phyloP scores from a whole-genome alignment of 805 yeast species.

The Wickerhamomyces silvicola region DNA sequence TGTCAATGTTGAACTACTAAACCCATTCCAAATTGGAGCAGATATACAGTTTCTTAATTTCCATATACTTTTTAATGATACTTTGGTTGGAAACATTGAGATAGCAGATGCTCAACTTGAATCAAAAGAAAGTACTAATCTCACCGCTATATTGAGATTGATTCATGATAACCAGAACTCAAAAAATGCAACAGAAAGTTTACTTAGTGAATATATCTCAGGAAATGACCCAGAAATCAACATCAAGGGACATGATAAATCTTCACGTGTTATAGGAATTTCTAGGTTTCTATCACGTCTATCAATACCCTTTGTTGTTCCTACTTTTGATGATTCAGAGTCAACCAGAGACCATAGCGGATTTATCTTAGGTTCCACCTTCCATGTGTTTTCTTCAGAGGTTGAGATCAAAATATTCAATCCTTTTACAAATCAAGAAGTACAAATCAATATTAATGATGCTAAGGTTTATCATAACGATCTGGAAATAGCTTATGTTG shows the following conservation, averaged over 20 bases:
- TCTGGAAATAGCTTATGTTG: constrained; percentile 38
- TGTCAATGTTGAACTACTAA: constrained; percentile 26
- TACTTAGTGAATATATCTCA: constrained; percentile 34
- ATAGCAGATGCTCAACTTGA: constrained; percentile 20
- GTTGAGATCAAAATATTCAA: constrained; percentile 48
- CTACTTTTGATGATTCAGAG: constrained; percentile 17
- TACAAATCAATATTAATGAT: constrained; percentile 33
- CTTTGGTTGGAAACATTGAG: constrained; percentile 28
- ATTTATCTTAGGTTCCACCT: constrained; percentile 42
- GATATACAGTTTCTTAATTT: constrained; percentile 22
- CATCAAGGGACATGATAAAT: constrained; percentile 23
- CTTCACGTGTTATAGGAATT: constrained; percentile 16
- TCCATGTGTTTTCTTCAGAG: constrained; percentile 50
- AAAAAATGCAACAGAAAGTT: constrained; percentile 22
- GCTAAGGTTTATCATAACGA: constrained; percentile 46
- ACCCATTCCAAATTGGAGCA: constrained; percentile 27
- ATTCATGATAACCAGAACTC: constrained; percentile 11
- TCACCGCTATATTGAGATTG: constrained; percentile 12
- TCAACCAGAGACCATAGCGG: constrained; percentile 22
- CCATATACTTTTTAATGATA: constrained; percentile 26
- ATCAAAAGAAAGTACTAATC: constrained; percentile 12
- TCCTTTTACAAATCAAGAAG: constrained; percentile 43
- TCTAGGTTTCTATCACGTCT: constrained; percentile 22
- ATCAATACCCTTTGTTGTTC: constrained; percentile 24
- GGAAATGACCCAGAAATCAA: constrained; percentile 28